Conservation (phyloP, 75 land plant species). For the Isoetes taiwanensis region DNA sequence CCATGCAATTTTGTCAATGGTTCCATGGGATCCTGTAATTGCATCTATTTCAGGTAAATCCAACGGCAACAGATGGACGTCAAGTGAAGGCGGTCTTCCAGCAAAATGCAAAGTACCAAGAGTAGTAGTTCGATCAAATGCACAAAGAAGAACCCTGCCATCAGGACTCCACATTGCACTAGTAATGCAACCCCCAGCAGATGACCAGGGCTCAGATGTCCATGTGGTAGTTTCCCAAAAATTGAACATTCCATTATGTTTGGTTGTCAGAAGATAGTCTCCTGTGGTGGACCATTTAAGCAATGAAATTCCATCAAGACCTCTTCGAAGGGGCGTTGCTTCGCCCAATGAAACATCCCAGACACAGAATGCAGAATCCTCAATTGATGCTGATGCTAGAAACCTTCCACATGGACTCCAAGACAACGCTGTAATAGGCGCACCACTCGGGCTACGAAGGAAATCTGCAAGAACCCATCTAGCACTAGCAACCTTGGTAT, state of each 20-base stretch:
- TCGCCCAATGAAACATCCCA: constrained; percentile 85
- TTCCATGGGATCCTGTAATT: constrained; percentile 37
- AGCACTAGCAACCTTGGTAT: constrained; percentile 50
- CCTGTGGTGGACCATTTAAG: constrained; percentile 86
- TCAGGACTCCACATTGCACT: constrained; percentile 92
- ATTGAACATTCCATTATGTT: constrained; percentile 76
- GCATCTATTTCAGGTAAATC: constrained; percentile 68
- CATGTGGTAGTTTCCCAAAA: constrained; percentile 94
- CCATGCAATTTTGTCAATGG: constrained; percentile 91
- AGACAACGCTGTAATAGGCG: constrained; percentile 53
- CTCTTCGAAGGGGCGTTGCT: constrained; percentile 81
- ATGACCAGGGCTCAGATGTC: constrained; percentile 90
- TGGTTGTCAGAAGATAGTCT: constrained; percentile 81
- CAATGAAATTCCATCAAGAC: constrained; percentile 63
- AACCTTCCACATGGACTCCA: constrained; percentile 98
- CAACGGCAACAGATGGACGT: constrained; percentile 74
- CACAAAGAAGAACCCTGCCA: constrained; percentile 56
- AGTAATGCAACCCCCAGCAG: constrained; percentile 60
- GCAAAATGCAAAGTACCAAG: constrained; percentile 80
- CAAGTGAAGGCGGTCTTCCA: constrained; percentile 80
- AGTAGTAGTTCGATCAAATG: constrained; percentile 54
- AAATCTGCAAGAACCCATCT: constrained; percentile 79
- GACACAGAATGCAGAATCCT: constrained; percentile 71
- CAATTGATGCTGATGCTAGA: constrained; percentile 82
- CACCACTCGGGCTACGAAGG: constrained; percentile 38